These are phyloP conservation scores for Arachnomyces sp. DNA, from an alignment of 2,329 filamentous ascomycete genomes.

Conservation along the genomic window DNA sequence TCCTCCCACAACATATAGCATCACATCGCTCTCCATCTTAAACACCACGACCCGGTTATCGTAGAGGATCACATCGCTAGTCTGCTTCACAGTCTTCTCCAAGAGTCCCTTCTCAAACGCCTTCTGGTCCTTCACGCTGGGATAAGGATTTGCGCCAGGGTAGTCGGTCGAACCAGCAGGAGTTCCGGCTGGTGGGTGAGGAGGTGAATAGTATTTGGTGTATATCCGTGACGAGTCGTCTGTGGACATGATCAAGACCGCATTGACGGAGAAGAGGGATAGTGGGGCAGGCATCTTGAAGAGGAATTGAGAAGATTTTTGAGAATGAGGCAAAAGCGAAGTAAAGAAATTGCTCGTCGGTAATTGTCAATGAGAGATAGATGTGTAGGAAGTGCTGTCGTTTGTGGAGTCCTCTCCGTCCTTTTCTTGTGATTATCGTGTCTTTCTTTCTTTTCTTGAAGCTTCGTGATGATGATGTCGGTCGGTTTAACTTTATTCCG, in stretches of 20 bases:
- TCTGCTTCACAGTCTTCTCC: slow-evolving; percentile 93
- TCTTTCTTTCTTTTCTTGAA: no score
- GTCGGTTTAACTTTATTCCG: no score
- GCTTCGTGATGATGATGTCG: no score
- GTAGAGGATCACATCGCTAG: slow-evolving; percentile 91
- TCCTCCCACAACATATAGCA: slow-evolving; percentile 86
- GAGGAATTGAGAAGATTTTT: slow-evolving; percentile 8
- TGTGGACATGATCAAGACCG: slow-evolving; percentile 67
- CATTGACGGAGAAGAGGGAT: slow-evolving; percentile 68
- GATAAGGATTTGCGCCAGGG: slow-evolving; percentile 67
- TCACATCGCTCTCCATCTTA: slow-evolving; percentile 96
- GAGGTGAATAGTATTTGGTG: slow-evolving; percentile 80
- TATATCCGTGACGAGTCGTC: slow-evolving; percentile 89
- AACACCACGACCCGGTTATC: slow-evolving; percentile 95
- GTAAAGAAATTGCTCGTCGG: no score
- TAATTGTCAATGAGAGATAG: no score
- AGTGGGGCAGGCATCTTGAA: slow-evolving; percentile 62
- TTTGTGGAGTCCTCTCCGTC: no score
- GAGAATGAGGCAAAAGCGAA: slow-evolving; percentile 3
- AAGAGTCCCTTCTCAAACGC: slow-evolving; percentile 92
- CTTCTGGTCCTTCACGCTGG: slow-evolving; percentile 87
- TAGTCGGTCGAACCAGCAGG: slow-evolving; percentile 49
- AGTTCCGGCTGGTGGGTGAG: slow-evolving; percentile 55
- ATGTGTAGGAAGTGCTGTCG: no score
- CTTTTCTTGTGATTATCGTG: no score